Conservation (phyloP, 306 rosid genomes). For the Cucurbita ficifolia region DNA sequence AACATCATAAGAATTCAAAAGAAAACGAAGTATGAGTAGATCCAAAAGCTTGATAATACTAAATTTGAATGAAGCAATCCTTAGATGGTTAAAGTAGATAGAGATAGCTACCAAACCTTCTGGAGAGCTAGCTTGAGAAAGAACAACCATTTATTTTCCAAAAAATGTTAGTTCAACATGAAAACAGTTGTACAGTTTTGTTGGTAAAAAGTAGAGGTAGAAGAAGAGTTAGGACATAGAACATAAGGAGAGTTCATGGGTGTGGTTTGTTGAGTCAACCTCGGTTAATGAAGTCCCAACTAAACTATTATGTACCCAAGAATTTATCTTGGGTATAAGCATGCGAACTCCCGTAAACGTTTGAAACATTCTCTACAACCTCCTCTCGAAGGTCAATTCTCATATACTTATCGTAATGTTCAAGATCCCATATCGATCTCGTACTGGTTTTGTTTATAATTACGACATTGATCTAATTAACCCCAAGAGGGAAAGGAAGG, state of each 20-base stretch:
- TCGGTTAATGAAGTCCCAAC: constrained; percentile 48
- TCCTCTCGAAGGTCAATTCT: no score
- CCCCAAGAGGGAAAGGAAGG: no score
- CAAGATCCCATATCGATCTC: no score
- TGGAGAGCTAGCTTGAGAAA: not conserved
- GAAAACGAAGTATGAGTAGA: not conserved
- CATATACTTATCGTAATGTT: no score
- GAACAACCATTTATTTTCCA: not conserved
- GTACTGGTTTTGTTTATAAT: no score
- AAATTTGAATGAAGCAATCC: no score
- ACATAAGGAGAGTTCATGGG: not conserved
- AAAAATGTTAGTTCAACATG: not conserved
- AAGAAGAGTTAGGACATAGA: not conserved
- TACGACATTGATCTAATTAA: no score
- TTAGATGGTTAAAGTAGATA: no score
- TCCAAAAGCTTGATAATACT: not conserved
- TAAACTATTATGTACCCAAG: no score
- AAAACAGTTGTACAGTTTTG: not conserved
- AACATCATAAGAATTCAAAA: not conserved
- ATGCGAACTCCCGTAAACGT: no score
- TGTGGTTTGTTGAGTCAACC: constrained; percentile 32
- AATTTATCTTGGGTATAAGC: no score
- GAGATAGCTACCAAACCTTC: not conserved
- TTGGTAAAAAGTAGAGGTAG: not conserved
- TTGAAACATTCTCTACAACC: no score